These are phyloP conservation scores for Alternaria panax DNA, from an alignment of 2,329 filamentous ascomycete species.

Conservation along the genomic window DNA sequence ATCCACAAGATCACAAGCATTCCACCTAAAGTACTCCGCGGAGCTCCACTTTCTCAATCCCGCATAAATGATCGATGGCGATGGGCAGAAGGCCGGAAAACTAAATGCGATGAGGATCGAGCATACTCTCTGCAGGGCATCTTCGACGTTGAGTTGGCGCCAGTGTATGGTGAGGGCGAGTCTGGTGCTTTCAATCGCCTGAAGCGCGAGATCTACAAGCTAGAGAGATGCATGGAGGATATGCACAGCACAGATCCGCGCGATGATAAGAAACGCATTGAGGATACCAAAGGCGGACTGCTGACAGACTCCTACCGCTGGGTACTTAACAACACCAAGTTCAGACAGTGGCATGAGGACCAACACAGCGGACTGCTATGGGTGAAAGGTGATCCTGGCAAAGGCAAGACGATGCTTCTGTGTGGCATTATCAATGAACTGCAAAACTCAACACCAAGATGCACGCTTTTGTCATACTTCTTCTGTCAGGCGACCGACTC, in stretches of 20 bases:
- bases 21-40: background rate
- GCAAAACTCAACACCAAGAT: constrained; percentile 3
- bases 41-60: background rate
- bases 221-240: background rate
- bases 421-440: constrained; percentile 34
- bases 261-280: constrained; percentile 1
- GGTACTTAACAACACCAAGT: constrained; percentile 22
- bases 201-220: background rate
- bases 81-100: background rate
- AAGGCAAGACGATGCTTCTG: constrained; percentile 52
- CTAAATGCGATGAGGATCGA: background rate
- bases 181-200: background rate
- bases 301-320: constrained; percentile 14
- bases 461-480: constrained; percentile 13
- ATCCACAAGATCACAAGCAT: too few relatives aligned
- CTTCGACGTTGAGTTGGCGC: background rate
- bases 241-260: background rate
- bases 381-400: constrained; percentile 29
- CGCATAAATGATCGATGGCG: background rate
- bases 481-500: constrained; percentile 53
- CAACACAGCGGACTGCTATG: constrained; percentile 38
- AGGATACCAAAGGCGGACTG: too few relatives aligned
- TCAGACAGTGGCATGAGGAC: constrained; percentile 27
- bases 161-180: background rate
- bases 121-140: constrained; percentile 1